These are phyloP conservation scores for Fusarium sp. DNA, from an alignment of 2,329 filamentous ascomycete genomes.

Conservation along the genomic window DNA sequence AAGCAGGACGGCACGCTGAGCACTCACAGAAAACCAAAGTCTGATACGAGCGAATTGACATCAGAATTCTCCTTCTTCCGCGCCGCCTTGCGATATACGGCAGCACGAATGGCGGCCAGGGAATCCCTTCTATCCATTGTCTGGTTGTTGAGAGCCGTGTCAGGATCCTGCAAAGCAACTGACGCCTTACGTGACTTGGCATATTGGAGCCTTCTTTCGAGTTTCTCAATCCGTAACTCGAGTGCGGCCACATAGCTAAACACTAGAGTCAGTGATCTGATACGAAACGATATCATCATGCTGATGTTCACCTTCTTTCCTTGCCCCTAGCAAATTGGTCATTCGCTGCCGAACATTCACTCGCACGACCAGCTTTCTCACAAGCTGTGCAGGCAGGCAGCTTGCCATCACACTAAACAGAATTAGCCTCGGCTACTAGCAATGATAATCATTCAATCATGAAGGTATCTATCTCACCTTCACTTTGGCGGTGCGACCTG, in stretches of 20 bases:
- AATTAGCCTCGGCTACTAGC: conserved; percentile 14
- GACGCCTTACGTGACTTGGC: conserved; percentile 78
- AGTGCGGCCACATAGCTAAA: conserved; percentile 89
- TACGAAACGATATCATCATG: neutral
- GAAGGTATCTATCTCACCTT: conserved; percentile 65
- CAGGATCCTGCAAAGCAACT: conserved; percentile 72
- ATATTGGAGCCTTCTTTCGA: conserved; percentile 81
- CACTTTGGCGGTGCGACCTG: conserved; percentile 87
- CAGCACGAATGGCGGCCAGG: conserved; percentile 69
- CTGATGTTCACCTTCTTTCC: conserved; percentile 77
- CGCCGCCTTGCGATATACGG: conserved; percentile 74
- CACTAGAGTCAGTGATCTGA: conserved; percentile 17
- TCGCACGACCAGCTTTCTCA: conserved; percentile 87
- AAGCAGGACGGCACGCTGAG: neutral
- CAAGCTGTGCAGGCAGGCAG: conserved; percentile 95
- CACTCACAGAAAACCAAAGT: conserved; percentile 88
- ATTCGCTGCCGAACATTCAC: conserved; percentile 92
- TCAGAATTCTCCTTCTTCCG: conserved; percentile 80
- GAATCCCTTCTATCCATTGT: conserved; percentile 73
- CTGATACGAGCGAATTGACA: conserved; percentile 91
- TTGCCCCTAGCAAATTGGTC: conserved; percentile 97
- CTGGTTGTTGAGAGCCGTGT: conserved; percentile 47
- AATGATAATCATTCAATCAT: neutral
- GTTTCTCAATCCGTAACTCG: conserved; percentile 89
- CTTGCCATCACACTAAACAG: conserved; percentile 87